These are phyloP conservation scores for Zalaria obscura DNA, from an alignment of 2,329 filamentous ascomycete species.

Conservation along the genomic window DNA sequence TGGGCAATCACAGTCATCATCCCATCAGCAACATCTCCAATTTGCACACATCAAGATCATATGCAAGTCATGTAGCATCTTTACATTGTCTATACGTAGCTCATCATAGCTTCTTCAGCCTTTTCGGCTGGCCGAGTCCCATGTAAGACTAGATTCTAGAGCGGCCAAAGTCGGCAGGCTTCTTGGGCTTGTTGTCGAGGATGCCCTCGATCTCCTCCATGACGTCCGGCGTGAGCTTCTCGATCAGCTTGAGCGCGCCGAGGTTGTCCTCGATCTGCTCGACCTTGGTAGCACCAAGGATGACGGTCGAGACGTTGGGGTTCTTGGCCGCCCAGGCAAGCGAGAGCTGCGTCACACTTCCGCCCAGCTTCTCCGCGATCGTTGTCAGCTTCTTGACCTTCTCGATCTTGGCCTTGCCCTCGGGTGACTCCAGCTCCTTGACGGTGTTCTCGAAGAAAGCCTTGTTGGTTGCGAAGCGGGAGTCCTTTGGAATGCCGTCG, in stretches of 20 bases:
- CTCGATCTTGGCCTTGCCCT: conserved; percentile 39
- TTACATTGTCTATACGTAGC: no score
- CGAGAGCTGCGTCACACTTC: conserved; percentile 36
- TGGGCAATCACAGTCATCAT: no score
- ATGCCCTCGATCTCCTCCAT: conserved; percentile 30
- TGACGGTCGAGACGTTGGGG: conserved; percentile 42
- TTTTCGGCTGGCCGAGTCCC: no score
- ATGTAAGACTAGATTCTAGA: conserved; percentile 10
- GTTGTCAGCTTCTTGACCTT: conserved; percentile 42
- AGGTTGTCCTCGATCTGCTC: conserved; percentile 36
- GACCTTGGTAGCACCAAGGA: conserved; percentile 38
- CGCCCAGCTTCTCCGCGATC: conserved; percentile 35
- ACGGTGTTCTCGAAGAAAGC: conserved; percentile 44
- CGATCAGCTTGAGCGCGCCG: conserved; percentile 27
- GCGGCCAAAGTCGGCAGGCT: conserved; percentile 17
- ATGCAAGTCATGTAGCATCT: no score
- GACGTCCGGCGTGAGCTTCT: conserved; percentile 23
- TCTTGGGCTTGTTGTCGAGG: conserved; percentile 24
- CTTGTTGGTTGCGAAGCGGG: conserved; percentile 44
- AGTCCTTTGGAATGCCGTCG: conserved; percentile 46
- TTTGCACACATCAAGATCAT: no score
- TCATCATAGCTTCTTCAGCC: no score
- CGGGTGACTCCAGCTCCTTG: conserved; percentile 33
- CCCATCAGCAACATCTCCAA: no score
- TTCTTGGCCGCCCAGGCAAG: conserved; percentile 48